Evolutionary conservation across 2,329 filamentous ascomycete genomes (phyloP), one percentile per base, ranked within the genome.

Genomic region (Epichloe gansuensis): DNA sequence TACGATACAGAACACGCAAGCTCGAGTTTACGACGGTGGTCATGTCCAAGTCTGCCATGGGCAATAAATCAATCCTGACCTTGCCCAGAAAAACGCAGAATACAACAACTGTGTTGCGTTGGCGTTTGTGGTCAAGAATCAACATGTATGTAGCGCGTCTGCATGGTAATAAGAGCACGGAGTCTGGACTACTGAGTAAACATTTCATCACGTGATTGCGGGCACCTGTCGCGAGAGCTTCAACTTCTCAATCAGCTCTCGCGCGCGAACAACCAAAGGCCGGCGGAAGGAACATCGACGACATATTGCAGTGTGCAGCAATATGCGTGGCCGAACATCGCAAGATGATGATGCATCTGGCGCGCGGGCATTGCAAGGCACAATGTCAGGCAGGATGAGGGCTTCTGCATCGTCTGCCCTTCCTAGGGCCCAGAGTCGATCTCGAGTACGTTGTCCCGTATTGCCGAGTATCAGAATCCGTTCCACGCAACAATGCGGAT

Each of bases 341-440:
- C 63, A 64, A 53, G 62, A 64, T 51, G 63, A 64, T 31, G 64
- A 57, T n/a, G 40, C 43, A 34, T n/a, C 66, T 41, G 62, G 61
- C 49, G 55, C 57, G 43, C 57, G 54, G n/a, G 63, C 59, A 41
- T 56, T 64, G 47, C 61, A 64, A 40, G 59, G 51, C 23, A 66
- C 68, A 0, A 47, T 60, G 1, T 61, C 66, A 0, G 63, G 59
- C 21, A 61, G 64, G 17, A 60, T 71, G 42, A 64, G 68, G 35
- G 61, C 65, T 1, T 69, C 68, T 38, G 51, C 53, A 46, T 64
- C 62, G 1, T 70, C 68, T 3, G 60, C 64, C 11, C 59, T 70
- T 12, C 66, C 69, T 0, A 57, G 64, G n/a, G 65, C 68, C 1
- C 65, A 68, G 43, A 63, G 68, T 43, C 66, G 69, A 51, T 68